These are phyloP conservation scores for Pelargonium cotyledonis DNA, from an alignment of 441 rosid genomes.

Conservation along the genomic window DNA sequence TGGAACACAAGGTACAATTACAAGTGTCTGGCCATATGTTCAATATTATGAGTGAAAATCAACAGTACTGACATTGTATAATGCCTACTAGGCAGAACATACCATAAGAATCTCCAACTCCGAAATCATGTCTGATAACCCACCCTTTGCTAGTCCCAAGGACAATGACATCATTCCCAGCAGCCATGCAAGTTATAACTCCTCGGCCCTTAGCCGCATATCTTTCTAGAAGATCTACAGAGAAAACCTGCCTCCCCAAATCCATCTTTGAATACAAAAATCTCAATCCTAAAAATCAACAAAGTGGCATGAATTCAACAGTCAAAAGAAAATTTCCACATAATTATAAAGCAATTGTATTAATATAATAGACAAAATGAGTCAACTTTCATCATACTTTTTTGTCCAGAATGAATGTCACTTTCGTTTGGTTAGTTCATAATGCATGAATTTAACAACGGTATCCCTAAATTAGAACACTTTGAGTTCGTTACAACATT, in stretches of 20 bases:
- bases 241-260: slow-evolving; percentile 71
- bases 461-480: too few relatives aligned
- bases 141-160: slow-evolving; percentile 95
- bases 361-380: too few relatives aligned
- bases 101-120: slow-evolving; percentile 74
- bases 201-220: slow-evolving; percentile 89
- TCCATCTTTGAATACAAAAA: slow-evolving; percentile 43
- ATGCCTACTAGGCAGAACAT: neutral
- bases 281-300: neutral
- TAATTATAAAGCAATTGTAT: slow-evolving; percentile 1
- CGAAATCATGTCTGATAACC: slow-evolving; percentile 88
- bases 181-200: slow-evolving; percentile 88
- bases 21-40: neutral
- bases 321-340: neutral
- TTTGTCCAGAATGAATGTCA: too few relatives aligned
- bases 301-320: neutral
- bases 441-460: too few relatives aligned
- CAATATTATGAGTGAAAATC: neutral
- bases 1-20: neutral
- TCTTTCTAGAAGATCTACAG: slow-evolving; percentile 87
- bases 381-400: too few relatives aligned
- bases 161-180: slow-evolving; percentile 92
- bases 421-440: too few relatives aligned
- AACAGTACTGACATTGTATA: neutral
- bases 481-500: too few relatives aligned